Base-by-base conservation (phyloP, 257 asterid species). In the Solanum raphanifolium region DNA sequence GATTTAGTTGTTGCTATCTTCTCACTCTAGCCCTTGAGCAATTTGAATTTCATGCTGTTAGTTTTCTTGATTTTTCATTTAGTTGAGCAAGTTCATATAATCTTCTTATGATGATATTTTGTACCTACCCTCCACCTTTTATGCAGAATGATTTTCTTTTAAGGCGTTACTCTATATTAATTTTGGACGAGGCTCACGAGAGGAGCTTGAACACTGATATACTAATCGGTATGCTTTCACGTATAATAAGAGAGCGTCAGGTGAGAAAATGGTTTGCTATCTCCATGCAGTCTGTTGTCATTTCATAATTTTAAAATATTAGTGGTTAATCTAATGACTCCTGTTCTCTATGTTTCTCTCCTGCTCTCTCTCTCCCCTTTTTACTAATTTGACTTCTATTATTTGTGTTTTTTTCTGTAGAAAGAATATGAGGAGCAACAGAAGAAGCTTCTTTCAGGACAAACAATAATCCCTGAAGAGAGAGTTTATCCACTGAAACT, bases 171-270 rank as follows among this genome's bases (percentile, higher is more conserved):
- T 95, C 99, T 1, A 90, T 95, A 87, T 81, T 97, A 86, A 97
- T 97, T 84, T 91, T 95, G 97, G 99, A 97, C 90, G 99, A 95
- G 94, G 99, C 98, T 86, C 98, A 97, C 25, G 98, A 97, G 92
- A 94, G 99, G 90, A 97, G 99, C 92, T 91, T 97, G 92, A 95
- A 97, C 91, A 97, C 99, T 16, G 99, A 97, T 91, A 95, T 97
- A 90, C 99, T 97, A 87, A 91, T 95, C n/a, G 98, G 98, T 88
- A 95, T 97, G 99, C 99, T 97, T 91, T 97, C 99, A 41, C 99
- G 98, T 91, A 98, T 95, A 86, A 91, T 94, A 92, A 94, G 91
- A 88, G 93, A 87, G 90, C 98, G 98, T 65, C 96, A 93, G 87
- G 99, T 95, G 91, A 94, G 72, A 60, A 52, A 69, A 86, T 69